A percentile compares a stretch with the other conserved stretches of the same genome.
Conservation (phyloP, 257 asterid species). For the Solanum appendiculatum region DNA sequence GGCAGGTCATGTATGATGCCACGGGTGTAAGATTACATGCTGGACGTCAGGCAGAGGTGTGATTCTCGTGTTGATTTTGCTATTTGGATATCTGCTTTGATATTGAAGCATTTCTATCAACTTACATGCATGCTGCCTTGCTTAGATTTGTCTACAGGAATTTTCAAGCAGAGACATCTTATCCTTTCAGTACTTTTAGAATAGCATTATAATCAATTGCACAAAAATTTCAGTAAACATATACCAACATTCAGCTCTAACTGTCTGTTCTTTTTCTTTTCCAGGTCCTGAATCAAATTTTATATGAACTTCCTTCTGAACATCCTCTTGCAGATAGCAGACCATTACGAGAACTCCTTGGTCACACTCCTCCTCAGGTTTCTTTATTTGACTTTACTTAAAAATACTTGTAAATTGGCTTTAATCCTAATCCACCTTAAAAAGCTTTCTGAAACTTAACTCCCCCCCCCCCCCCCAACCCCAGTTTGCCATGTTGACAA, state of each 20-base stretch:
- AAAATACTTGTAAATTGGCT: not conserved
- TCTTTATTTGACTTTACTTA: not conserved
- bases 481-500: not conserved
- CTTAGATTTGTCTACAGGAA: not conserved
- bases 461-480: not conserved
- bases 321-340: slow-evolving; percentile 9
- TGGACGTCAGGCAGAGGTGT: slow-evolving; percentile 15
- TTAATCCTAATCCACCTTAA: not conserved
- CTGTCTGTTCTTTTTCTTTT: not conserved
- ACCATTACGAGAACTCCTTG: slow-evolving; percentile 10
- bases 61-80: not conserved
- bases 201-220: not conserved
- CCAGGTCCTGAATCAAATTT: slow-evolving; percentile 11
- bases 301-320: slow-evolving; percentile 8
- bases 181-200: not conserved
- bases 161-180: not conserved
- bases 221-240: not conserved
- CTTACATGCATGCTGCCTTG: not conserved
- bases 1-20: slow-evolving; percentile 19
- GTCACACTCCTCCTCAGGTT: slow-evolving; percentile 16
- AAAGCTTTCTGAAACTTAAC: not conserved
- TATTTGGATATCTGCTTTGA: not conserved
- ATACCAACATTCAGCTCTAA: not conserved
- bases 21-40: slow-evolving; percentile 14
- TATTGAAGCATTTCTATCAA: not conserved